Evolutionary conservation across 176 grass and related monocot species (phyloP), one percentile per base, ranked within the genome.

Genomic region (Dendrocalamus sinicus): DNA sequence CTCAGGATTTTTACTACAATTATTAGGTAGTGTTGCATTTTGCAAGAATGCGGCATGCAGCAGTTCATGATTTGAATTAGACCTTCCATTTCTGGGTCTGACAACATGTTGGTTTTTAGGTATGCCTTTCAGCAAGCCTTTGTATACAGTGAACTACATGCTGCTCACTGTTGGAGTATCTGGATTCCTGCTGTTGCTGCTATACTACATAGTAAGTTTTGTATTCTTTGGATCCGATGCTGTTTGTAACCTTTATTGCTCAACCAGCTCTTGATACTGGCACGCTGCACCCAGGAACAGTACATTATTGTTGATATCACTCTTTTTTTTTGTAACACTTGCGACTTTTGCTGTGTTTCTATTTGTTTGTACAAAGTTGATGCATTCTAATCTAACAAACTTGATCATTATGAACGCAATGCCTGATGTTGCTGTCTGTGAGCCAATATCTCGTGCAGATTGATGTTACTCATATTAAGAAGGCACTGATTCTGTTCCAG

Each of bases 81-180:
- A 57, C 51, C 62, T 78, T 45, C 62, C 16, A 24, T 89, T 86
- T 80, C 61, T 76, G 22, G 20, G 15, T 77, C 77, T 86, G 67
- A 84, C 10, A 26, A 16, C 12, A 5, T 88, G 37, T 61, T 92
- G 53, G 30, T 73, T 80, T 83, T 53, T 54, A 98, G 96, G 91
- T 46, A 94, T 98, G 90, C 96, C 91, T 85, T 94, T 98, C 85
- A 98, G 96, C 70, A 98, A 96, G 84, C 90, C 92, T 73, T 86
- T 99, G 68, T 99, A 96, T 86, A 92, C 93, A 43, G 78, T 95
- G 80, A 94, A 86, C 82, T 99, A 96, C 75, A 94, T 98, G 96
- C 88, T 98, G 78, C 91, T 94, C 22, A 94, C 88, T 32, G 80
- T 84, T 54, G 96, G 93, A 45, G 81, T 91, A 65, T 98, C 96